Percentiles rank a stretch among this genome's conserved stretches.
These are phyloP conservation scores for Fusarium transvaalense DNA, from an alignment of 2,329 filamentous ascomycete genomes.

Conservation along the genomic window DNA sequence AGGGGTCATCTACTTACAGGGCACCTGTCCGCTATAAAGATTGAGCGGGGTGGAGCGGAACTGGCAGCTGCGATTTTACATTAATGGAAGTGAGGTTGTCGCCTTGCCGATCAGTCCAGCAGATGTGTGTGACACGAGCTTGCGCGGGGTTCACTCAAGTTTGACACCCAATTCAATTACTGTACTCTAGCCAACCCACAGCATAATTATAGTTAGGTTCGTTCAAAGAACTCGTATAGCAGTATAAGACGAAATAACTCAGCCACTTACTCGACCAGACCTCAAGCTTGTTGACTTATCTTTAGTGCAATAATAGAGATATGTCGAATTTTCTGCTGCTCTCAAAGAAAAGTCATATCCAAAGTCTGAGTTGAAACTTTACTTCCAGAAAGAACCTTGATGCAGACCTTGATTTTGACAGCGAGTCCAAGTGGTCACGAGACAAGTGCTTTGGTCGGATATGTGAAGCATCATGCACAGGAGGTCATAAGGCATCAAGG, in stretches of 20 bases:
- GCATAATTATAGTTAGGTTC: constrained; percentile 9
- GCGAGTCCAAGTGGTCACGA: not conserved
- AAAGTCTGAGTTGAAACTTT: not conserved
- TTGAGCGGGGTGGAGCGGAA: constrained; percentile 37
- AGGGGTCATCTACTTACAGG: constrained; percentile 38
- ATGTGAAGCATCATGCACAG: not conserved
- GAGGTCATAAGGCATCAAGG: constrained; percentile 27
- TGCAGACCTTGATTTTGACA: not conserved
- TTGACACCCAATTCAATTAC: constrained; percentile 2
- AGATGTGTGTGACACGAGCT: constrained; percentile 5
- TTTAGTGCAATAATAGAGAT: not conserved
- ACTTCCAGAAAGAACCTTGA: not conserved
- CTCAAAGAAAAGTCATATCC: not conserved
- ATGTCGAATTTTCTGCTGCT: no score
- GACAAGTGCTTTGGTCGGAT: not conserved
- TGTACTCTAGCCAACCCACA: constrained; percentile 20
- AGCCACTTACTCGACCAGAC: not conserved
- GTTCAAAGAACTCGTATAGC: not conserved
- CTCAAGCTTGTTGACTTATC: not conserved
- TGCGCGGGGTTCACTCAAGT: constrained; percentile 7
- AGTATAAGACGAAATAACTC: not conserved
- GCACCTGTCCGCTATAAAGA: constrained; percentile 28
- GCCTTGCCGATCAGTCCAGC: constrained; percentile 22
- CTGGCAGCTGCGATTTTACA: constrained; percentile 19
- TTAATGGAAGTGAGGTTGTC: constrained; percentile 4